Percentiles rank a stretch among this genome's conserved stretches.
phyloP scores from a whole-genome alignment of 768 basidiomycete species.

The Leccinellum rugosiceps region DNA sequence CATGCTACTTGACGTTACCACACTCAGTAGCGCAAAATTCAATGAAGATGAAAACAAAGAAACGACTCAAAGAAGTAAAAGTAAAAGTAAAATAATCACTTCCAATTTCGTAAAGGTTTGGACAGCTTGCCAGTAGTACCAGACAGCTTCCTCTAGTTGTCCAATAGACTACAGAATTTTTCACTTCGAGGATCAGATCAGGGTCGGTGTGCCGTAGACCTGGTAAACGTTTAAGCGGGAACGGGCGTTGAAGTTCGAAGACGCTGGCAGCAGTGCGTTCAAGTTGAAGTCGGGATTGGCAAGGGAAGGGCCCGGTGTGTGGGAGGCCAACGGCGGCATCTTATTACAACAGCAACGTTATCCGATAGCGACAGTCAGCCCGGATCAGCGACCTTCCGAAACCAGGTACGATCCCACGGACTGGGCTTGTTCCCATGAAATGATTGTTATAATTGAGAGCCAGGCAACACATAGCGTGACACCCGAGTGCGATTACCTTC shows the following conservation, averaged over 20 bases:
- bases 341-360: neutral
- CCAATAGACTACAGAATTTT: neutral
- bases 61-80: neutral
- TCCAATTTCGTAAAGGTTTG: too few relatives aligned
- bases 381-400: neutral
- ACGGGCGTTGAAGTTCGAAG: too few relatives aligned
- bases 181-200: neutral
- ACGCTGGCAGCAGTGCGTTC: too few relatives aligned
- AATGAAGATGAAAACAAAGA: neutral
- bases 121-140: neutral
- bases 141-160: neutral
- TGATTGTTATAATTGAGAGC: neutral
- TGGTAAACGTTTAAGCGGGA: neutral
- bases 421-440: neutral
- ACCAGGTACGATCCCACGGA: neutral
- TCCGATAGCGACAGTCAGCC: neutral
- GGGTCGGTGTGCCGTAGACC: neutral
- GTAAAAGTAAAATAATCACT: neutral
- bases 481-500: neutral
- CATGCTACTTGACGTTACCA: neutral
- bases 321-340: neutral
- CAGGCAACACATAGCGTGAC: neutral
- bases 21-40: neutral
- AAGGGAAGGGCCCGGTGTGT: neutral
- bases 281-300: neutral